Base-by-base conservation (phyloP, 805 yeast species). In the Starmerella roubikii region DNA sequence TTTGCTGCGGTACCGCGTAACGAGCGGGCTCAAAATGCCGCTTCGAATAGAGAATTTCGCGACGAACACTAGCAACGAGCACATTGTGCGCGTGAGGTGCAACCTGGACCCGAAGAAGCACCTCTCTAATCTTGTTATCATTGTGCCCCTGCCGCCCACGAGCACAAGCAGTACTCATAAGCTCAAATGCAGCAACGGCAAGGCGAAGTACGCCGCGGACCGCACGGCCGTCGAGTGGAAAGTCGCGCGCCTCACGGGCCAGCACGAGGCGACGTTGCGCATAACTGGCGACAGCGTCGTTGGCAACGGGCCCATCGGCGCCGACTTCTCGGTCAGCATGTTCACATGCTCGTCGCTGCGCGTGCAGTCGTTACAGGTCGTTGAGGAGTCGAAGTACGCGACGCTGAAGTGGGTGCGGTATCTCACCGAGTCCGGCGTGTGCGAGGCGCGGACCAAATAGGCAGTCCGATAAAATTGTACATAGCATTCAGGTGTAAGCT, bases 361-460 rank as follows among this genome's bases (percentile, higher is more conserved):
- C 15, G 88, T 86, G 28, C 69, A 78, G 44, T 79, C 71, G 54
- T 64, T 86, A 49, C 74, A 72, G 53, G 77, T 88, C 4, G 62
- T 54, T 44, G 68, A 86, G 61, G 61, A 68, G 56, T 51, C 60
- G 51, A 71, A 71, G 39, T 82, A 83, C 59, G 63, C 69, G 21
- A 75, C 93, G 0, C 74, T 81, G 18, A 88, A 86, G 55, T 84
- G 93, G 93, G 93, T 86, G 25, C 73, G 81, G 50, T 88, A 88
- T 55, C 55, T 71, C 13, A 68, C 88, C 1, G 71, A 68, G 44
- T 75, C 88, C 0, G 94, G 94, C 0, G 71, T 79, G 6, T 85
- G 82, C 50, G 95, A 86, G 45, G 67, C 83, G 9, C 65, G 96
- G 39, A 75, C 75, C 46, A 20, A 26, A n/a, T 10, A 8, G 29